Conservation (phyloP, 495 filamentous ascomycete species). For the Ramalina intermedia region DNA sequence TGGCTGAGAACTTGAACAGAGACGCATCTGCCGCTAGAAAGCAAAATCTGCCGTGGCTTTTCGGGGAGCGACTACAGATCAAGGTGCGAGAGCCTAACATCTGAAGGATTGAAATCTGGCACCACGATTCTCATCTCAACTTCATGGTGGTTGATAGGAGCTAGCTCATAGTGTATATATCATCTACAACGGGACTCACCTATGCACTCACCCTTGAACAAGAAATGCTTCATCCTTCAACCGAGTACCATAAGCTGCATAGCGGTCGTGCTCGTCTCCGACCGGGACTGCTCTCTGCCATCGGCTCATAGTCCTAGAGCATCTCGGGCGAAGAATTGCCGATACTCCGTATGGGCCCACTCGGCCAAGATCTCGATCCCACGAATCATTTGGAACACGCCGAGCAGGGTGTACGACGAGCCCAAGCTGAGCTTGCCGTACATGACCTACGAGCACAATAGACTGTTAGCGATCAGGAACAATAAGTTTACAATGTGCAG, state of each 20-base stretch:
- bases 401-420: background rate
- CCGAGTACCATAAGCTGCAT: too few species aligned
- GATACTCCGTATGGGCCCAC: background rate
- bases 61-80: background rate
- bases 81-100: background rate
- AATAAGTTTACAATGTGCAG: too few species aligned
- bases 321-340: background rate
- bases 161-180: too few species aligned
- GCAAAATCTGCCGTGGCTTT: background rate
- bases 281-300: too few species aligned
- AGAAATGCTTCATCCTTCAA: too few species aligned
- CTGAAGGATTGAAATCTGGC: background rate
- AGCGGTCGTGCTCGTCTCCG: too few species aligned
- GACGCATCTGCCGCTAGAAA: background rate
- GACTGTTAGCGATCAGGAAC: background rate
- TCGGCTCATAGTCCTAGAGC: too few species aligned
- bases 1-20: background rate
- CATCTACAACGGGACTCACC: too few species aligned
- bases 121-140: too few species aligned
- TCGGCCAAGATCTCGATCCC: background rate
- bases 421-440: background rate
- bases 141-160: too few species aligned
- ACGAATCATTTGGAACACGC: background rate
- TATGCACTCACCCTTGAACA: too few species aligned
- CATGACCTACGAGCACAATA: background rate